Percentiles rank a stretch among this genome's conserved stretches.
Conservation (phyloP, 345 rosid species). For the Ceriops tagal region DNA sequence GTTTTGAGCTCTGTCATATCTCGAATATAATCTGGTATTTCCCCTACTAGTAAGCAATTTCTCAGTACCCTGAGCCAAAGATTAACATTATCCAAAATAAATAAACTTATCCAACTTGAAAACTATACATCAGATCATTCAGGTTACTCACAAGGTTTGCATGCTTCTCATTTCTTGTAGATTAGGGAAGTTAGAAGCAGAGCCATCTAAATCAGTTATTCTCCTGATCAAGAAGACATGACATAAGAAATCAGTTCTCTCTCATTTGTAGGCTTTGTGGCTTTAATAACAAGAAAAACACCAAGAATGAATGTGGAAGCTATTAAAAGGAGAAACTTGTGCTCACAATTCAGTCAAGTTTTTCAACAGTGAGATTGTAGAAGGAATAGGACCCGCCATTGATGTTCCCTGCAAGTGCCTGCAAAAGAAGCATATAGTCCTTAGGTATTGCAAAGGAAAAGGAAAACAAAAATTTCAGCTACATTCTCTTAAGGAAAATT, state of each 20-base stretch:
- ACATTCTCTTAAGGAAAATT: too few relatives aligned
- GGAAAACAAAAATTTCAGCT: too few relatives aligned
- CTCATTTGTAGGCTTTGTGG: too few relatives aligned
- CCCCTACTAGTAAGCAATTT: slow-evolving; percentile 51
- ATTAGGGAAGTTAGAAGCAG: slow-evolving; percentile 49
- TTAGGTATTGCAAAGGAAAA: background rate
- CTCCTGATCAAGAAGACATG: slow-evolving; percentile 37
- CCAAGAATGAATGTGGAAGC: background rate
- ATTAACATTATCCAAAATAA: background rate
- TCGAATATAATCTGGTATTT: slow-evolving; percentile 47
- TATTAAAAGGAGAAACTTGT: background rate
- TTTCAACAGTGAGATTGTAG: slow-evolving; percentile 46
- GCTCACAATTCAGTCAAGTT: slow-evolving; percentile 58
- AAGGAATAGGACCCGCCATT: slow-evolving; percentile 83
- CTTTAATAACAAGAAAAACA: background rate
- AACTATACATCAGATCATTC: too few relatives aligned
- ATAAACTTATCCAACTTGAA: too few relatives aligned
- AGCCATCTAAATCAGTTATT: slow-evolving; percentile 60
- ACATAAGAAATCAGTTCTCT: background rate
- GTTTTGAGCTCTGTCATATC: slow-evolving; percentile 23
- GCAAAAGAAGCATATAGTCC: slow-evolving; percentile 1
- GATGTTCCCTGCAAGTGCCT: slow-evolving; percentile 82
- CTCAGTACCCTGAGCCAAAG: slow-evolving; percentile 50
- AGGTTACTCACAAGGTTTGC: slow-evolving; percentile 45
- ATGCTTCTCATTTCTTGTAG: slow-evolving; percentile 27